Percentiles rank a stretch among this genome's conserved stretches.
These are phyloP conservation scores for Solanum pimpinellifolium DNA, from an alignment of 257 asterid genomes.

Conservation along the genomic window DNA sequence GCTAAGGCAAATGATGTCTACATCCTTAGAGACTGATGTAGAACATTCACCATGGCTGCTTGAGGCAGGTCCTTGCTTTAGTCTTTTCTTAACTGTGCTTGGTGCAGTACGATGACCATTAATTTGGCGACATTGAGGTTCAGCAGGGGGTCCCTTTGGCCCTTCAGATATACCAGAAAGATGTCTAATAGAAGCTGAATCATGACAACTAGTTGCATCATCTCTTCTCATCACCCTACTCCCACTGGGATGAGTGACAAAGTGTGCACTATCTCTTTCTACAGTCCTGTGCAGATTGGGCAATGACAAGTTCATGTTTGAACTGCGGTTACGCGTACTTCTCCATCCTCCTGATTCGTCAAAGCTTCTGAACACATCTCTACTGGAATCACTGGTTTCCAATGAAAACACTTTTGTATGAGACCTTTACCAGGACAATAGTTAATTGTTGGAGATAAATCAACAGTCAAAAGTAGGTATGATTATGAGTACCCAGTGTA, in stretches of 20 bases:
- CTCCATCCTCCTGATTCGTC: constrained; percentile 50
- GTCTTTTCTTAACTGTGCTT: constrained; percentile 32
- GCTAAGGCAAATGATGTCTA: constrained; percentile 35
- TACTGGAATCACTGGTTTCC: constrained; percentile 14
- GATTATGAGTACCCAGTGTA: background rate
- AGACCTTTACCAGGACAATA: background rate
- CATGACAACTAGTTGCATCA: constrained; percentile 18
- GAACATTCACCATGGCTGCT: constrained; percentile 45
- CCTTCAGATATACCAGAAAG: constrained; percentile 18
- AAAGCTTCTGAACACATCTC: constrained; percentile 8
- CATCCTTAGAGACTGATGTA: constrained; percentile 28
- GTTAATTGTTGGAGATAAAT: background rate
- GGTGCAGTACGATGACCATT: constrained; percentile 23
- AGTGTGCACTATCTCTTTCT: constrained; percentile 9
- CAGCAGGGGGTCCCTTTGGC: constrained; percentile 17
- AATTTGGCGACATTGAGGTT: constrained; percentile 20
- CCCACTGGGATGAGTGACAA: constrained; percentile 17
- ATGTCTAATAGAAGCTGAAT: constrained; percentile 19
- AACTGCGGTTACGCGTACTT: constrained; percentile 33
- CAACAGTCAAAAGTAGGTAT: background rate
- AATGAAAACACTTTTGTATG: background rate
- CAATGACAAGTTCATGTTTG: constrained; percentile 10
- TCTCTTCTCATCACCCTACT: constrained; percentile 22
- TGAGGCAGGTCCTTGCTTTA: constrained; percentile 40
- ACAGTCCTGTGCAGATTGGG: constrained; percentile 8